These are phyloP conservation scores for Barbatosphaeria neglecta DNA, from an alignment of 495 filamentous ascomycete species.

Conservation along the genomic window DNA sequence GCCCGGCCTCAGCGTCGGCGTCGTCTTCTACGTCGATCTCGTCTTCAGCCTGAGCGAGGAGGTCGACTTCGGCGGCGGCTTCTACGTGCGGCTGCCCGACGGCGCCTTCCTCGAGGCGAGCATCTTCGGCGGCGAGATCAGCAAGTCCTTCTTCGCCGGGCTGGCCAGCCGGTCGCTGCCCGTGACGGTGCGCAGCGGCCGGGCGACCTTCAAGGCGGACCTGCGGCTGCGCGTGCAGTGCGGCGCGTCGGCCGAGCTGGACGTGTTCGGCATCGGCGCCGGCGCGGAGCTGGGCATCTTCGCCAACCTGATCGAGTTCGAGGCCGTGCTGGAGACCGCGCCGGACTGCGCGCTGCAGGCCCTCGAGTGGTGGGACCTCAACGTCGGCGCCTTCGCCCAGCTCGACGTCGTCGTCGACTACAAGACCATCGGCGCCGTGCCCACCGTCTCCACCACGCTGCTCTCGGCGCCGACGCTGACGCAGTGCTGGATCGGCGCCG, in stretches of 20 bases:
- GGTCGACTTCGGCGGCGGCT: conserved; percentile 29
- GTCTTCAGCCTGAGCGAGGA: conserved; percentile 24
- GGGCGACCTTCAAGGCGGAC: conserved; percentile 19
- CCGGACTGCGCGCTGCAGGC: conserved; percentile 12
- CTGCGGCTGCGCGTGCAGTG: conserved; percentile 18
- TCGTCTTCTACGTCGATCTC: conserved; percentile 26
- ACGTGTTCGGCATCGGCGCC: conserved; percentile 21
- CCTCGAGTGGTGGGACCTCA: conserved; percentile 24
- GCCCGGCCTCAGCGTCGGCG: conserved; percentile 21
- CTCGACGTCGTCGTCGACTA: conserved; percentile 22
- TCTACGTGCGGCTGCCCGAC: conserved; percentile 27
- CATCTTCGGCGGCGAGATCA: conserved; percentile 26
- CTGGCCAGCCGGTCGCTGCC: conserved; percentile 14
- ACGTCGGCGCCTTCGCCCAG: conserved; percentile 23
- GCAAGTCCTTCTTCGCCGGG: conserved; percentile 19
- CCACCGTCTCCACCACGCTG: conserved; percentile 25
- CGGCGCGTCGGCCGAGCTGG: conserved; percentile 15
- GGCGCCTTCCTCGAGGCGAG: conserved; percentile 24
- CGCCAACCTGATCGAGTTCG: conserved; percentile 29
- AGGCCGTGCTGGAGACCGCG: conserved; percentile 21
- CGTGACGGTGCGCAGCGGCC: conserved; percentile 13
- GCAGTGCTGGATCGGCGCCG: conserved; percentile 12
- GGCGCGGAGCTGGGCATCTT: conserved; percentile 28
- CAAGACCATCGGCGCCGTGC: conserved; percentile 20
- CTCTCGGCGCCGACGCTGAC: conserved; percentile 22